Evolutionary conservation across 345 rosid species (phyloP).

Genomic region (Sapria himalayana): DNA sequence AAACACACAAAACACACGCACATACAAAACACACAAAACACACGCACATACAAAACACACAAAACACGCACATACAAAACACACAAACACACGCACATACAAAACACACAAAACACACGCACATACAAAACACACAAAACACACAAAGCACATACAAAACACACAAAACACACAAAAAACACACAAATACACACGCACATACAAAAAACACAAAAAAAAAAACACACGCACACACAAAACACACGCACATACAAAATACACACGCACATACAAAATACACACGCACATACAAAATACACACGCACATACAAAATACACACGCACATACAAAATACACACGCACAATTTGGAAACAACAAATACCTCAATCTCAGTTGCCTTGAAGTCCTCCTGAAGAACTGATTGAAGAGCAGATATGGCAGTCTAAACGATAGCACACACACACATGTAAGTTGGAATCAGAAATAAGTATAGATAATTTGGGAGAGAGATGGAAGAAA

Average conservation of each 20-base stretch:
- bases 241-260: too few species aligned
- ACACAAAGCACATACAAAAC: too few species aligned
- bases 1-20: too few species aligned
- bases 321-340: background rate
- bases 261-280: background rate
- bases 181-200: too few species aligned
- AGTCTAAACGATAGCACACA: slow-evolving; percentile 20
- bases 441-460: background rate
- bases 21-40: too few species aligned
- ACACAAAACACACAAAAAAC: too few species aligned
- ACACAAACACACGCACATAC: too few species aligned
- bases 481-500: background rate
- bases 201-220: background rate
- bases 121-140: too few species aligned
- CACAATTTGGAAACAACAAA: background rate
- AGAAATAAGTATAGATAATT: background rate
- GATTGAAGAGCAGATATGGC: slow-evolving; percentile 70
- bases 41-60: too few species aligned
- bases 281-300: background rate
- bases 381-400: slow-evolving; percentile 84
- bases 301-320: background rate
- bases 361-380: slow-evolving; percentile 92
- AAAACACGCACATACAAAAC: too few species aligned
- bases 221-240: background rate
- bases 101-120: too few species aligned